Percentiles rank a stretch among this genome's conserved stretches.
Conservation (phyloP, 1,284 basidiomycete species). For the Vanrija pseudolonga region DNA sequence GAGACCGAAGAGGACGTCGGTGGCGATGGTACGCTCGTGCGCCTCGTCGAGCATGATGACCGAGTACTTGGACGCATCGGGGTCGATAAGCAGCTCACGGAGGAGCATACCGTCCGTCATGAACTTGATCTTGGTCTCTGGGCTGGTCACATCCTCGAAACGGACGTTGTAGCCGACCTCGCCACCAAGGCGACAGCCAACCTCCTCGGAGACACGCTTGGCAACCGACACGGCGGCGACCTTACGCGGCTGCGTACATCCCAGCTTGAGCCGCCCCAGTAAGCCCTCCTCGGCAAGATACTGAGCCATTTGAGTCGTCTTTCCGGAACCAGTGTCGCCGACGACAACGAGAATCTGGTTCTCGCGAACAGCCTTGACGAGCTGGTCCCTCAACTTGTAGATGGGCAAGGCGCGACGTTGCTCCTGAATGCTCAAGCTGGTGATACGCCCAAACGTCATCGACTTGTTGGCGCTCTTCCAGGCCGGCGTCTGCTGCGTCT, state of each 20-base stretch:
- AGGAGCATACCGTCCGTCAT: slow-evolving; percentile 99
- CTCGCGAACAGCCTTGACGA: slow-evolving; percentile 88
- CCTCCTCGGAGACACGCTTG: slow-evolving; percentile 96
- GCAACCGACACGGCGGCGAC: slow-evolving; percentile 99
- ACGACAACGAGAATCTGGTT: slow-evolving; percentile 93
- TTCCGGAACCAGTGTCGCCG: slow-evolving; percentile 89
- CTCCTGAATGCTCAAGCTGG: slow-evolving; percentile 84
- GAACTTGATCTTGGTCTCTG: slow-evolving; percentile 98
- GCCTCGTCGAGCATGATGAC: slow-evolving; percentile 99
- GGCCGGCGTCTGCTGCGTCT: slow-evolving; percentile 66
- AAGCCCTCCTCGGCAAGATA: slow-evolving; percentile 86
- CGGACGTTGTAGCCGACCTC: slow-evolving; percentile 99
- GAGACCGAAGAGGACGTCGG: slow-evolving; percentile 94
- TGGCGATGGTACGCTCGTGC: slow-evolving; percentile 96
- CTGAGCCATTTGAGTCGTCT: slow-evolving; percentile 92
- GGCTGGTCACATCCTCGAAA: slow-evolving; percentile 97
- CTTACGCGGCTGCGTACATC: slow-evolving; percentile 96
- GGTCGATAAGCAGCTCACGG: slow-evolving; percentile 93
- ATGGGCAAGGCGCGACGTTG: slow-evolving; percentile 89
- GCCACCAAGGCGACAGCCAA: slow-evolving; percentile 91
- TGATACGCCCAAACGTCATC: slow-evolving; percentile 91
- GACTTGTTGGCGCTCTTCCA: slow-evolving; percentile 98
- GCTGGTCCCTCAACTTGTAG: slow-evolving; percentile 87
- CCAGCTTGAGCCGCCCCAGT: slow-evolving; percentile 81
- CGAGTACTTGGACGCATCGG: slow-evolving; percentile 85